These are phyloP conservation scores for Penicillium argentinense DNA, from an alignment of 495 filamentous ascomycete species.

Conservation along the genomic window DNA sequence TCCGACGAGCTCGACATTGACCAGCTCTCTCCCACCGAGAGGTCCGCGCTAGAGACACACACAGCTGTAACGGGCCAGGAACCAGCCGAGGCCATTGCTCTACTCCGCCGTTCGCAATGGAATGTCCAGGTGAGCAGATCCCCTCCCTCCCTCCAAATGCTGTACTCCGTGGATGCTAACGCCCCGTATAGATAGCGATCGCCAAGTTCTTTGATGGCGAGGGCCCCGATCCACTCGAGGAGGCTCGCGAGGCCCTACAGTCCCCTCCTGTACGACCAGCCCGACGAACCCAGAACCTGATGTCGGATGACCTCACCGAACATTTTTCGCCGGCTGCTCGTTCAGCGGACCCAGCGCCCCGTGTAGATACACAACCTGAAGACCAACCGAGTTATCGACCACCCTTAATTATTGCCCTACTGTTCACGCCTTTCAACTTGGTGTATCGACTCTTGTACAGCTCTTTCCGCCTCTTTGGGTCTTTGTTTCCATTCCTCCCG, in stretches of 20 bases:
- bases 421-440: conserved; percentile 81
- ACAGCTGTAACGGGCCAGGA: conserved; percentile 86
- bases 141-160: neutral
- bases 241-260: conserved; percentile 62
- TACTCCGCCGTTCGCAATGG: conserved; percentile 88
- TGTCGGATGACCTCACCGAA: conserved; percentile 62
- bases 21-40: conserved; percentile 72
- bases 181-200: conserved; percentile 72
- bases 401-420: conserved; percentile 69
- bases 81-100: conserved; percentile 69
- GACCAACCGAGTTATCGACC: conserved; percentile 62
- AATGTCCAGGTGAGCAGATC: conserved; percentile 74
- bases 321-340: conserved; percentile 32
- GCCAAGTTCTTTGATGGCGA: conserved; percentile 98
- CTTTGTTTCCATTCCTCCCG: conserved; percentile 82
- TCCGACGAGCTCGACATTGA: conserved; percentile 57
- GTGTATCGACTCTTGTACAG: conserved; percentile 66
- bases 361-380: conserved; percentile 74
- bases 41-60: conserved; percentile 80
- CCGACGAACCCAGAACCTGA: conserved; percentile 52
- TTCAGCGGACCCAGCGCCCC: conserved; percentile 60
- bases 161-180: conserved; percentile 8
- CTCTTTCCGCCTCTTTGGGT: conserved; percentile 64
- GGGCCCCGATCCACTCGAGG: conserved; percentile 75
- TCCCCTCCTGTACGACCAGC: conserved; percentile 55